phyloP scores from a whole-genome alignment of 2,329 filamentous ascomycete genomes.

The Moelleriella libera region DNA sequence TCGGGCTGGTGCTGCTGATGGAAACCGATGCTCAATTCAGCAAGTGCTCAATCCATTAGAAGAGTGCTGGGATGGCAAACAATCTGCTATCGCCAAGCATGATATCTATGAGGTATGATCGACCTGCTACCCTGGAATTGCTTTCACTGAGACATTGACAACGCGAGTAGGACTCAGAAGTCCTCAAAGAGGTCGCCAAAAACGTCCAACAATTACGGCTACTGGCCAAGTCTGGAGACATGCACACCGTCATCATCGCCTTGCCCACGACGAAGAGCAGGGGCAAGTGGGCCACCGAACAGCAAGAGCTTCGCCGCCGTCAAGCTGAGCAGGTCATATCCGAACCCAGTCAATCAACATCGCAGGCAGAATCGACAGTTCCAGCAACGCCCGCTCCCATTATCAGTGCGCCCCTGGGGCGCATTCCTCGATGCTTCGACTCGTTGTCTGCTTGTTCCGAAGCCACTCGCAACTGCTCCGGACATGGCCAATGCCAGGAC shows the following conservation, averaged over 20 bases:
- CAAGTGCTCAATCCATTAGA: conserved; percentile 27
- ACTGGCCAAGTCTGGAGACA: conserved; percentile 31
- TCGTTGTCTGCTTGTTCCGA: conserved; percentile 53
- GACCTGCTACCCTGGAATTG: too few relatives aligned
- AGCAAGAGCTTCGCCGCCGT: conserved; percentile 31
- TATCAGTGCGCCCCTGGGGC: conserved; percentile 20
- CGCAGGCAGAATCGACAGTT: conserved; percentile 11
- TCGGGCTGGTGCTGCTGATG: conserved; percentile 19
- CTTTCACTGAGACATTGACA: conserved; percentile 8
- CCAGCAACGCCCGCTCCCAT: conserved; percentile 13
- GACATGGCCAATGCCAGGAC: conserved; percentile 63
- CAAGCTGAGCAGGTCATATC: conserved; percentile 32
- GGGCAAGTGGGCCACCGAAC: conserved; percentile 24
- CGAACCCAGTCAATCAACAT: conserved; percentile 14
- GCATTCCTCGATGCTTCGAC: conserved; percentile 61
- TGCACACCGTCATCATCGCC: conserved; percentile 43
- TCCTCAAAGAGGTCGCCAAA: conserved; percentile 27
- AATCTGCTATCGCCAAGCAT: conserved; percentile 10
- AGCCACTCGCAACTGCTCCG: conserved; percentile 65
- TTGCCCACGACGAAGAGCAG: conserved; percentile 31
- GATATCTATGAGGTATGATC: not conserved
- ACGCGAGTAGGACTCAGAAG: conserved; percentile 20
- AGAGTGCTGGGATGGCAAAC: conserved; percentile 28
- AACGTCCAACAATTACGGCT: conserved; percentile 29
- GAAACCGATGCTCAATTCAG: conserved; percentile 21